Evolutionary conservation across 805 yeast species (phyloP).

Genomic region (Sugiyamaella boreocaroliniensis): DNA sequence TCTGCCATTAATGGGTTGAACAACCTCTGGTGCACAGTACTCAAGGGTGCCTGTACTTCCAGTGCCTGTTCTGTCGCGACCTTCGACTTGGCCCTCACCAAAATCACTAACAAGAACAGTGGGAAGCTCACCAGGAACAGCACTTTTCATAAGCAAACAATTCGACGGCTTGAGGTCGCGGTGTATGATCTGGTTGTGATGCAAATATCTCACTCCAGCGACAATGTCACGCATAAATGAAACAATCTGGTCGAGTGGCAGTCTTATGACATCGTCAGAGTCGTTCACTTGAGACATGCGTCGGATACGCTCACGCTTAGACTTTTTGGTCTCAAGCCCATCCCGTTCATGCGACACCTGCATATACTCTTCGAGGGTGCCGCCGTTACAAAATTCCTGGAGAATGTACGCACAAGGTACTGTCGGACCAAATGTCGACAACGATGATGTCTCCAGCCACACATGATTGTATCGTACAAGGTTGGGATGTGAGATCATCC

Average conservation of each 20-base stretch:
- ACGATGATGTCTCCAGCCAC: conserved; percentile 69
- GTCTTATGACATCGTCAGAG: conserved; percentile 17
- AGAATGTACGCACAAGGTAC: conserved; percentile 73
- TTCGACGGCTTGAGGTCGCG: conserved; percentile 87
- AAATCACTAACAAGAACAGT: conserved; percentile 78
- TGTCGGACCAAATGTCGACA: conserved; percentile 48
- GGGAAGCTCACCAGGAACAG: conserved; percentile 39
- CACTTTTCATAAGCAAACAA: conserved; percentile 46
- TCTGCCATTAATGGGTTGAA: conserved; percentile 34
- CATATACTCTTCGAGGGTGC: conserved; percentile 69
- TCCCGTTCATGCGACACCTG: background rate
- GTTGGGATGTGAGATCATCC: conserved; percentile 46
- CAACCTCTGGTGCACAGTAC: conserved; percentile 79
- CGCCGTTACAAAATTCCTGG: conserved; percentile 86
- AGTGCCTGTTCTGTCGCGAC: conserved; percentile 56
- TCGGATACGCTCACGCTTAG: conserved; percentile 31
- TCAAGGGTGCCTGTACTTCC: conserved; percentile 88
- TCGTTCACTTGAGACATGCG: conserved; percentile 21
- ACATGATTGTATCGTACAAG: conserved; percentile 84
- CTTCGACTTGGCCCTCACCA: conserved; percentile 79
- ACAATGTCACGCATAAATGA: conserved; percentile 62
- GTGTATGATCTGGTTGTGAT: conserved; percentile 70
- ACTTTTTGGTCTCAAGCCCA: background rate
- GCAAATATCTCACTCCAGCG: conserved; percentile 66
- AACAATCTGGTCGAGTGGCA: conserved; percentile 56